These are phyloP conservation scores for Mycena haematopus DNA, from an alignment of 768 basidiomycete species.

Conservation along the genomic window DNA sequence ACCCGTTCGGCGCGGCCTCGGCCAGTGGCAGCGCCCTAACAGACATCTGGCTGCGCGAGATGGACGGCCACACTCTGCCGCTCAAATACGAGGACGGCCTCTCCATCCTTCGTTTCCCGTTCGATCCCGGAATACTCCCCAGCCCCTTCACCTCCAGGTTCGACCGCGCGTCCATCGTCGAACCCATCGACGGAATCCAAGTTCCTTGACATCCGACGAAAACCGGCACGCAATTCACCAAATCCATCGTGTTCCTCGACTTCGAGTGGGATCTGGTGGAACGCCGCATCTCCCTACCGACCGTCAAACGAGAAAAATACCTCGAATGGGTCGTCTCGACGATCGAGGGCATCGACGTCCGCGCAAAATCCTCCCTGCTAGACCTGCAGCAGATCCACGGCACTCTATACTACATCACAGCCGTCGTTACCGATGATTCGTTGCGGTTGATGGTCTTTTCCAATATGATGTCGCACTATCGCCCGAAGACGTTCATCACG, in stretches of 20 bases:
- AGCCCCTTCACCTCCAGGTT: slow-evolving; percentile 17
- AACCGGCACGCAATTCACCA: slow-evolving; percentile 32
- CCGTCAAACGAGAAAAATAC: slow-evolving; percentile 36
- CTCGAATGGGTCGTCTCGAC: not conserved
- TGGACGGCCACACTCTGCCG: not conserved
- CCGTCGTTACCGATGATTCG: not conserved
- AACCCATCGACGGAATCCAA: slow-evolving; percentile 23
- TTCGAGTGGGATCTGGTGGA: slow-evolving; percentile 37
- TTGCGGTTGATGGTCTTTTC: slow-evolving; percentile 2
- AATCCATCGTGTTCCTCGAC: slow-evolving; percentile 33
- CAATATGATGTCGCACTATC: slow-evolving; percentile 1
- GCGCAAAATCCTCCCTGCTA: not conserved
- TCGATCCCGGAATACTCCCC: not conserved
- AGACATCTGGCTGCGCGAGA: slow-evolving; percentile 14
- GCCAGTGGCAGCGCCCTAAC: slow-evolving; percentile 29
- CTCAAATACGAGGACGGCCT: slow-evolving; percentile 31
- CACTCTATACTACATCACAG: not conserved
- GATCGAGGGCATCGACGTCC: not conserved
- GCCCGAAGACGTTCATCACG: not conserved
- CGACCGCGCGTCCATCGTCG: slow-evolving; percentile 19
- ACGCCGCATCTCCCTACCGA: slow-evolving; percentile 34
- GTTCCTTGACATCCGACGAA: slow-evolving; percentile 35
- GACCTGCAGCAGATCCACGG: slow-evolving; percentile 13
- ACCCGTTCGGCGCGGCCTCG: slow-evolving; percentile 26
- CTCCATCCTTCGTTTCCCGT: not conserved